Conservation (phyloP, 768 basidiomycete genomes). For the Rhizopogon vinicolor region DNA sequence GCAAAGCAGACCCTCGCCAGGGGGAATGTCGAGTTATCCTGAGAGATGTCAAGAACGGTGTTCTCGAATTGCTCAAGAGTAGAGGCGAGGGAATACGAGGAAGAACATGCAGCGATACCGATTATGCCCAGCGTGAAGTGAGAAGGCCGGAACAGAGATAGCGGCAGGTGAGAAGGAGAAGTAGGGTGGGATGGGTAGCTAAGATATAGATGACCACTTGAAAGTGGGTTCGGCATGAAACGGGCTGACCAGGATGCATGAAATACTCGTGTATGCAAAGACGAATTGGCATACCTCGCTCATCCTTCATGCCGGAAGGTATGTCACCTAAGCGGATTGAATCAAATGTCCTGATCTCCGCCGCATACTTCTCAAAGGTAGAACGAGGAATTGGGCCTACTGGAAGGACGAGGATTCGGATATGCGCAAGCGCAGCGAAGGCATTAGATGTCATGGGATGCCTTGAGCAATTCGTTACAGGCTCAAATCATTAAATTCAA, state of each 20-base stretch:
- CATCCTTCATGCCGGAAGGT: constrained; percentile 73
- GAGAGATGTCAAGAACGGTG: constrained; percentile 60
- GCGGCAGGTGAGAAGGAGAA: constrained; percentile 57
- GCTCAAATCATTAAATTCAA: neutral
- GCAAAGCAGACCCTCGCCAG: constrained; percentile 80
- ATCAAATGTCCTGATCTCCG: constrained; percentile 70
- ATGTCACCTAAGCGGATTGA: constrained; percentile 78
- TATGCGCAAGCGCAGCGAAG: constrained; percentile 81
- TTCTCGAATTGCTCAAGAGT: constrained; percentile 65
- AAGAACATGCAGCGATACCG: constrained; percentile 73
- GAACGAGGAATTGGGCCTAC: constrained; percentile 68
- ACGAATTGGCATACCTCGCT: constrained; percentile 49
- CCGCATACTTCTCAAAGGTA: constrained; percentile 71
- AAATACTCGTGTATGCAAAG: neutral
- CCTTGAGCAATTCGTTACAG: neutral
- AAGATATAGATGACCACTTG: constrained; percentile 80
- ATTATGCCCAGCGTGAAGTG: constrained; percentile 86
- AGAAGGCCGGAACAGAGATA: constrained; percentile 74
- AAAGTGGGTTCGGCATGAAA: constrained; percentile 74
- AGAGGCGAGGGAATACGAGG: constrained; percentile 45
- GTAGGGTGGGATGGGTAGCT: constrained; percentile 73
- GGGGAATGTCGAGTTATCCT: constrained; percentile 64
- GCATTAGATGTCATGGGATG: constrained; percentile 59
- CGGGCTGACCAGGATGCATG: constrained; percentile 45
- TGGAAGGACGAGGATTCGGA: constrained; percentile 82